These are phyloP conservation scores for Chrysopogon serrulatus DNA, from an alignment of 176 grass and related monocot species.

Conservation along the genomic window DNA sequence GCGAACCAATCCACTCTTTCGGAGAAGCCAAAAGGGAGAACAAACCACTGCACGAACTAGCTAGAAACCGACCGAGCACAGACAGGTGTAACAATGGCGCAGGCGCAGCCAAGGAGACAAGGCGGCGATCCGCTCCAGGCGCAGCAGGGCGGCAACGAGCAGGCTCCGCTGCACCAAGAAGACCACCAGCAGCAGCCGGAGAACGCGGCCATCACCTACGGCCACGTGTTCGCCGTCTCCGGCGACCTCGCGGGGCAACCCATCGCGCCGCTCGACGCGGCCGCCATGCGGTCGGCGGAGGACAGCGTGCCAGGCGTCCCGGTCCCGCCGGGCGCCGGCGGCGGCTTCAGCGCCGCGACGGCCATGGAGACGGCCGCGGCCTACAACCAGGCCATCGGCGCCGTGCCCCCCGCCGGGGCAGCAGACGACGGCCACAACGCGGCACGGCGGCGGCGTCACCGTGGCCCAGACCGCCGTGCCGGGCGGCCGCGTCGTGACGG, in stretches of 20 bases:
- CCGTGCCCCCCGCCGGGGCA: conserved; percentile 36
- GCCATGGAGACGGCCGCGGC: conserved; percentile 64
- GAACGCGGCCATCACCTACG: conserved; percentile 33
- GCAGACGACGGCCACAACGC: too few species aligned
- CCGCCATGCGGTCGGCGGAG: conserved; percentile 54
- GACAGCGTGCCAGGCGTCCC: conserved; percentile 35
- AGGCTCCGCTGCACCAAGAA: background rate
- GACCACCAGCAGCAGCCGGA: background rate
- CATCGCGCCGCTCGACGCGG: conserved; percentile 45
- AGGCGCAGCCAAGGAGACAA: conserved; percentile 1
- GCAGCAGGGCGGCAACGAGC: background rate
- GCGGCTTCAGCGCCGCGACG: conserved; percentile 38
- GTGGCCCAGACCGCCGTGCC: conserved; percentile 53
- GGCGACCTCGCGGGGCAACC: conserved; percentile 49
- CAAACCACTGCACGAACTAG: background rate
- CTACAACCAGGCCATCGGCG: conserved; percentile 49
- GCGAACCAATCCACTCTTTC: too few species aligned
- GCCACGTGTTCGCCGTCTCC: conserved; percentile 51
- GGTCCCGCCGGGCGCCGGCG: conserved; percentile 26
- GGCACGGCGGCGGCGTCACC: conserved; percentile 30
- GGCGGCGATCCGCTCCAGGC: background rate
- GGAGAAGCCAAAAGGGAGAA: background rate
- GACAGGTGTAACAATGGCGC: background rate
- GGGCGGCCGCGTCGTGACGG: conserved; percentile 49
- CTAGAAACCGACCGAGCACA: background rate